These are phyloP conservation scores for Microdochium trichocladiopsis DNA, from an alignment of 2,329 filamentous ascomycete species.

Conservation along the genomic window DNA sequence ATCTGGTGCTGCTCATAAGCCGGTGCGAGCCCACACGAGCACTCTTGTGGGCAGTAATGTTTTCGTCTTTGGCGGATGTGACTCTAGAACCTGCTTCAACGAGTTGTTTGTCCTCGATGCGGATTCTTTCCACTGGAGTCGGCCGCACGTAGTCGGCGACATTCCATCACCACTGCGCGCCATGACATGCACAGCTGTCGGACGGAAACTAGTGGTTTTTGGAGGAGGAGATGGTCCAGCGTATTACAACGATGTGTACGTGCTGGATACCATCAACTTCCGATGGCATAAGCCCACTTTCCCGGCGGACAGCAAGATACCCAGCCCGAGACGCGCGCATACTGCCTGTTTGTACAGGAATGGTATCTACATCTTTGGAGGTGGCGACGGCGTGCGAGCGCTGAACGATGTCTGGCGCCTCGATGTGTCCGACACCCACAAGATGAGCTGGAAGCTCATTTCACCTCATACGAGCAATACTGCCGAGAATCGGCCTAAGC, in stretches of 20 bases:
- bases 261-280: constrained; percentile 64
- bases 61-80: constrained; percentile 63
- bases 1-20: constrained; percentile 55
- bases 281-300: constrained; percentile 51
- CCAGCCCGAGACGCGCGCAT: constrained; percentile 58
- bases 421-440: constrained; percentile 57
- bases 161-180: constrained; percentile 58
- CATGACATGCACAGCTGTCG: constrained; percentile 66
- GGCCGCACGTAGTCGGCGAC: constrained; percentile 57
- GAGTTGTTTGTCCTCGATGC: constrained; percentile 63
- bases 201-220: constrained; percentile 64
- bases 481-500: constrained; percentile 53
- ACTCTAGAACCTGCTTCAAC: constrained; percentile 61
- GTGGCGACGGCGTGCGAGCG: constrained; percentile 62
- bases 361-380: constrained; percentile 66
- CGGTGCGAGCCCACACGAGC: constrained; percentile 59
- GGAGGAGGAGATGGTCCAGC: constrained; percentile 63
- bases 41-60: constrained; percentile 61
- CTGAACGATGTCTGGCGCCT: constrained; percentile 69
- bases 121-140: constrained; percentile 63
- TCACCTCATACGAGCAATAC: constrained; percentile 34
- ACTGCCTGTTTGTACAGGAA: constrained; percentile 67
- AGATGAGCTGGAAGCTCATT: constrained; percentile 63
- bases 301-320: constrained; percentile 28
- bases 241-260: constrained; percentile 67